Evolutionary conservation across 2,329 filamentous ascomycete genomes (phyloP).

Genomic region (Ceratocystis alfenasii): DNA sequence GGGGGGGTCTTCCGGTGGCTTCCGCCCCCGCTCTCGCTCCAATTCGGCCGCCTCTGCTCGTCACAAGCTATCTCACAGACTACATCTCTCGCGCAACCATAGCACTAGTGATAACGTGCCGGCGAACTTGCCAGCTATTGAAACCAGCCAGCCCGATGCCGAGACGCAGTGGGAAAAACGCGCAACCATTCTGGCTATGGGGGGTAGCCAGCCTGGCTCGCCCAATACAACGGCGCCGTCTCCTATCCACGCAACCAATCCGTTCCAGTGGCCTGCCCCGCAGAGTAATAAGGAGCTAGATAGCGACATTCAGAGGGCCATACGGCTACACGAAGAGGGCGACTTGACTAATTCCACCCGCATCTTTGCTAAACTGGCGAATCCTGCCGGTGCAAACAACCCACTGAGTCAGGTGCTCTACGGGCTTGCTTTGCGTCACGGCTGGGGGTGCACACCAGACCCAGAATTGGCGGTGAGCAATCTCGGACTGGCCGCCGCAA

Average conservation of each 20-base stretch:
- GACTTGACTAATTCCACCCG: constrained; percentile 67
- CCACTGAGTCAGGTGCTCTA: constrained; percentile 92
- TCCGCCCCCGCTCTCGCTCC: constrained; percentile 33
- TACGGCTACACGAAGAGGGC: constrained; percentile 77
- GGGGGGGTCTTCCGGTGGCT: constrained; percentile 14
- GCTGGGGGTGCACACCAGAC: constrained; percentile 76
- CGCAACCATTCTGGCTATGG: constrained; percentile 63
- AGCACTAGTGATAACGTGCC: constrained; percentile 64
- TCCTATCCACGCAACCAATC: constrained; percentile 22
- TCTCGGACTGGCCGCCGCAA: constrained; percentile 77
- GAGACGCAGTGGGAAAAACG: constrained; percentile 85
- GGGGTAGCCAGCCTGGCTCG: constrained; percentile 30
- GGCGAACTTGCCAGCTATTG: constrained; percentile 64
- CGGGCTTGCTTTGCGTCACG: constrained; percentile 80
- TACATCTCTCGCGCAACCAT: constrained; percentile 51
- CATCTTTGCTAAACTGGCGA: constrained; percentile 73
- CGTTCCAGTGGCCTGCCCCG: constrained; percentile 28
- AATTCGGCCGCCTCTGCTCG: constrained; percentile 36
- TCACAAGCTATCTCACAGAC: constrained; percentile 53
- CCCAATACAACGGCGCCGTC: constrained; percentile 26
- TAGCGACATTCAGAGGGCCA: constrained; percentile 84
- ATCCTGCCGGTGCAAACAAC: constrained; percentile 76
- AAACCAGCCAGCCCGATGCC: constrained; percentile 30
- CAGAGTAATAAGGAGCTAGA: constrained; percentile 35
- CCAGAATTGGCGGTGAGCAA: constrained; percentile 65